Evolutionary conservation across 805 yeast genomes (phyloP), one percentile per base, ranked within the genome.

Genomic region (Metahyphopichia silvanorum): DNA sequence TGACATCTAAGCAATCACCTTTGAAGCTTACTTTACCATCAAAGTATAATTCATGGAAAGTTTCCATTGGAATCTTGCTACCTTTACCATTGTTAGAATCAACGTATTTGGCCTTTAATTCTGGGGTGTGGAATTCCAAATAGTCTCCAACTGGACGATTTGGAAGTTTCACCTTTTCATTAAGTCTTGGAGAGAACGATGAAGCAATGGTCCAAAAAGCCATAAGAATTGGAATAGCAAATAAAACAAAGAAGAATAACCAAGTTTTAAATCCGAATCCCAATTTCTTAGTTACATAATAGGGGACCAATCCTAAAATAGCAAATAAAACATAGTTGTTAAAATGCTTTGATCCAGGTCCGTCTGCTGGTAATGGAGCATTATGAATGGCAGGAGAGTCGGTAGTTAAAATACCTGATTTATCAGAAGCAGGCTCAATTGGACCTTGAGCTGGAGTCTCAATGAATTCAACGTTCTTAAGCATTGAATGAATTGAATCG

Each of bases 321-420:
- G 67, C 66, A 14, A 71, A 33, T 37, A 87, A 51, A 9, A 75
- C 51, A 44, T 49, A 49, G 62, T 88, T 87, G 59, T 75, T 74
- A 64, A 88, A 87, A 48, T 79, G 76, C 54, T 76, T 79, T 20
- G 88, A 70, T 16, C 94, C 88, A 5, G 96, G 86, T 25, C 96
- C 96, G 55, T 87, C 96, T 4, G 95, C 95, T 17, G 95, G 89
- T 40, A 86, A 67, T 8, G 88, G 88, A 2, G 91, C 95, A 55
- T 87, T 87, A 52, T 82, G 77, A 54, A 87, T 86, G 6, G 89
- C 68, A 17, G 95, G 94, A 17, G 67, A 58, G 22, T 50, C 62
- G 25, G 69, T 57, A 37, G 71, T 64, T 39, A 47, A 39, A 16
- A 66, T 51, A 4, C 73, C 73, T 35, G 54, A 50, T 30, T 49